Evolutionary conservation across 176 grass and related monocot species (phyloP).

Genomic region (Musa schizocarpa): DNA sequence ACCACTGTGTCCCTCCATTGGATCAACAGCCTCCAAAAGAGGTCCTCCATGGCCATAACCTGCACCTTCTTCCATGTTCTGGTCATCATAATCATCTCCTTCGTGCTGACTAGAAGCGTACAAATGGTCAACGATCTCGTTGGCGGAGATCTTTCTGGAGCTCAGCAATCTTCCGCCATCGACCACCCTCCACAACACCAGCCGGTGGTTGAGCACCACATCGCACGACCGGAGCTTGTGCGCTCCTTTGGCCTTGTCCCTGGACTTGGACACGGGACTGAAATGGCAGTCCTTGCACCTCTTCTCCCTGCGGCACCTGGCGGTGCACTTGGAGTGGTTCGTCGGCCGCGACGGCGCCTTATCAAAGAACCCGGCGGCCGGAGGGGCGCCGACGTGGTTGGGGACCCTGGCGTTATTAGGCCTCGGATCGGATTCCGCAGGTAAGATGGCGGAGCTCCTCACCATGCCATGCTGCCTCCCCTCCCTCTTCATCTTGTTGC

Average conservation of each 20-base stretch:
- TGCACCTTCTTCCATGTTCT: neutral
- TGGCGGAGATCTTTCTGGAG: constrained; percentile 49
- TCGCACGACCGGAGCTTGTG: constrained; percentile 67
- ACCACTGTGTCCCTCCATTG: neutral
- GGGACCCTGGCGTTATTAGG: neutral
- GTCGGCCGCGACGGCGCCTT: constrained; percentile 28
- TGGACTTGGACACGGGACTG: constrained; percentile 54
- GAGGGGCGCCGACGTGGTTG: neutral
- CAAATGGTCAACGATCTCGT: constrained; percentile 39
- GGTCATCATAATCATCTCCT: neutral
- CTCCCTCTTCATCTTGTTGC: constrained; percentile 65
- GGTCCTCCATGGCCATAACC: constrained; percentile 16
- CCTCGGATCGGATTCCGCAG: neutral
- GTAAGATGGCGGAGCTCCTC: constrained; percentile 30
- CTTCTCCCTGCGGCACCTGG: constrained; percentile 44
- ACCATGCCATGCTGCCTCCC: constrained; percentile 61
- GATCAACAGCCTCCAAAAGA: neutral
- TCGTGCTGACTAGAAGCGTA: constrained; percentile 12
- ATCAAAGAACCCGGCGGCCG: neutral
- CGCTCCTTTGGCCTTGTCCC: constrained; percentile 60
- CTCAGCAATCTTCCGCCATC: constrained; percentile 15
- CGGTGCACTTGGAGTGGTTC: constrained; percentile 37
- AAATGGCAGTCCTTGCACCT: constrained; percentile 49
- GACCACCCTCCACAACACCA: constrained; percentile 65
- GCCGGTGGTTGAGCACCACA: constrained; percentile 67